Percentiles rank a stretch among this genome's conserved stretches.
These are phyloP conservation scores for Cicer chorassanicum DNA, from an alignment of 306 rosid species.

Conservation along the genomic window DNA sequence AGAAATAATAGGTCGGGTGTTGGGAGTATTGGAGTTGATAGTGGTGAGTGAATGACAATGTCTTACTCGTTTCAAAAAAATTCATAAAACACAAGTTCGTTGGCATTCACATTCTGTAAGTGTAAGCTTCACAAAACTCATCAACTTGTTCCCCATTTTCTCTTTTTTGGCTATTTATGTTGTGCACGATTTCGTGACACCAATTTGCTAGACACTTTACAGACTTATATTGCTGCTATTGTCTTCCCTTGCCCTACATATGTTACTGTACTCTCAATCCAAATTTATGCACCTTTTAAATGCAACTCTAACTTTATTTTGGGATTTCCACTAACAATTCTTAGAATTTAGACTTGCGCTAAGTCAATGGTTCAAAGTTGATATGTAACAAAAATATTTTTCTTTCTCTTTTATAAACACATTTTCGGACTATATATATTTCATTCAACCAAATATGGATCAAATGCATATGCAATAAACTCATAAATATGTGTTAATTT, in stretches of 20 bases:
- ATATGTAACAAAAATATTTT: too few species aligned
- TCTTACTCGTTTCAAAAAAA: neutral
- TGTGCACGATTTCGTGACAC: conserved; percentile 37
- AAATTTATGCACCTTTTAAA: neutral
- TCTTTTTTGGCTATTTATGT: conserved; percentile 7
- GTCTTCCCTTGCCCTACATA: conserved; percentile 22
- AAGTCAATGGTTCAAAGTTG: too few species aligned
- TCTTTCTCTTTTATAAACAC: too few species aligned
- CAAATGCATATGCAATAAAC: too few species aligned
- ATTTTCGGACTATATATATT: too few species aligned
- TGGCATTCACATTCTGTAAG: neutral
- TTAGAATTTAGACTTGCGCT: too few species aligned
- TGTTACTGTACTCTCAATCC: neutral
- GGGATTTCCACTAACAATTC: neutral
- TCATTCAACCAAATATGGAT: too few species aligned
- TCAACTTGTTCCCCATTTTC: conserved; percentile 23
- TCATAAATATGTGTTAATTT: too few species aligned
- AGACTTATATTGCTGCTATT: conserved; percentile 19
- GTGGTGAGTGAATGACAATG: neutral
- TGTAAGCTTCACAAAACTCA: conserved; percentile 19
- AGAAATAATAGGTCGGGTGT: conserved; percentile 5
- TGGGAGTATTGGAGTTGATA: neutral
- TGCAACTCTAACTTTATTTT: neutral
- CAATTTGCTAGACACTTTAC: conserved; percentile 22
- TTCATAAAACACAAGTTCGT: conserved; percentile 1